Base-by-base conservation (phyloP, 2,329 filamentous ascomycete species). In the Orbilia ellipsospora region DNA sequence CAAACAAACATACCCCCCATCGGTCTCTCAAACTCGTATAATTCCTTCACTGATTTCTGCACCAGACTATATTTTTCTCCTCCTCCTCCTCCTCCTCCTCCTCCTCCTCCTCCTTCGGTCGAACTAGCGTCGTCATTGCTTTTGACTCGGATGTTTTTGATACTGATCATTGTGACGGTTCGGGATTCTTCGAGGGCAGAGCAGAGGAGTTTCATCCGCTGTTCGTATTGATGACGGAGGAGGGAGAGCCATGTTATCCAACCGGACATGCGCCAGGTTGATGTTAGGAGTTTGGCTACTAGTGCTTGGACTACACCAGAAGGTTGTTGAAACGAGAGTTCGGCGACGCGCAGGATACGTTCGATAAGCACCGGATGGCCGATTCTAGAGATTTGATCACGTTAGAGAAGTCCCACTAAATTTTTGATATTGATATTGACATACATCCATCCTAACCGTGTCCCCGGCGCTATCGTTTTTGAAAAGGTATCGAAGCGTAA, bases 221-320 rank as follows among this genome's bases (percentile, higher is more conserved):
- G 86, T 84, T 96, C 92, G 83, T 97, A 97, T 79, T 89, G 88
- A 68, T 90, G 92, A 26, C 93, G 88, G 13, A 97, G 86, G 6
- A 93, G 93, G 75, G 90, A 91, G 23, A 97, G 88, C 94, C 94
- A 97, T 78, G 92, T 90, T 13, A 97, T 90, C 92, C 92, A 97
- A 77, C 94, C 94, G 75, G 90, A 89, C 77, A 90, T 88, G 80
- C 92, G 86, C 94, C 94, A 97, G 72, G 91, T 88, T 0, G 92
- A 92, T 80, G 95, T 88, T 79, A 97, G 82, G 15, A 93, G 84
- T 82, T 93, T 89, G 2, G 91, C 89, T 73, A 97, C 86, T 84
- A 96, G 88, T 68, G 89, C 87, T 82, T 97, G 94, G 10, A 94
- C 92, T 81, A 97, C 97, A 16, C 94, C 94, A 0, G 90, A 94